Evolutionary conservation across 768 basidiomycete genomes (phyloP).

Genomic region (Floccularia luteovirens): DNA sequence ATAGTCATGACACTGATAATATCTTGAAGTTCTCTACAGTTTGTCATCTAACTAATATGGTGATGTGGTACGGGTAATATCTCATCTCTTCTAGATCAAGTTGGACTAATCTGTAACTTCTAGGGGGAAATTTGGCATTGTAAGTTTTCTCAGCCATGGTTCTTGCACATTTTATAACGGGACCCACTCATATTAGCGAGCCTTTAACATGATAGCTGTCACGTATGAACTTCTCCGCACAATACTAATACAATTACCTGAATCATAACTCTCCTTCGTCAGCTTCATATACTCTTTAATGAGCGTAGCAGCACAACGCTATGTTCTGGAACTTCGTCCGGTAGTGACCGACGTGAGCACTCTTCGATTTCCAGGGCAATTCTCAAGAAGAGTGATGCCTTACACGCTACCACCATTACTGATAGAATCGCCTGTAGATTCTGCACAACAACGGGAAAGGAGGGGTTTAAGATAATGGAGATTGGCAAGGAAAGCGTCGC

Average conservation of each 20-base stretch:
- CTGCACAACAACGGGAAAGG: no score
- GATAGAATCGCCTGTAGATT: no score
- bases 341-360: neutral
- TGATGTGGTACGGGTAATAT: constrained; percentile 9
- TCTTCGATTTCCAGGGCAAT: no score
- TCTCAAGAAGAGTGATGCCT: no score
- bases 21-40: constrained; percentile 5
- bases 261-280: neutral
- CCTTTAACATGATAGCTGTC: constrained; percentile 10
- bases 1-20: neutral
- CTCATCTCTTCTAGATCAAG: neutral
- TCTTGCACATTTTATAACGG: constrained; percentile 1
- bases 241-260: neutral
- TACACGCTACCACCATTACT: no score
- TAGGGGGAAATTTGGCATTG: neutral
- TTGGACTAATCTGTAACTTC: neutral
- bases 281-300: constrained; percentile 11
- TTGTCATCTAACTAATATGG: constrained; percentile 9
- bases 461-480: no score
- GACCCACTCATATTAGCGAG: constrained; percentile 4
- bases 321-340: constrained; percentile 11
- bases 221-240: constrained; percentile 7
- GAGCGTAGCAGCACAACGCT: constrained; percentile 12
- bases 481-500: no score
- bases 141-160: neutral